These are phyloP conservation scores for Ceratonia siliqua DNA, from an alignment of 306 rosid genomes.

Conservation along the genomic window DNA sequence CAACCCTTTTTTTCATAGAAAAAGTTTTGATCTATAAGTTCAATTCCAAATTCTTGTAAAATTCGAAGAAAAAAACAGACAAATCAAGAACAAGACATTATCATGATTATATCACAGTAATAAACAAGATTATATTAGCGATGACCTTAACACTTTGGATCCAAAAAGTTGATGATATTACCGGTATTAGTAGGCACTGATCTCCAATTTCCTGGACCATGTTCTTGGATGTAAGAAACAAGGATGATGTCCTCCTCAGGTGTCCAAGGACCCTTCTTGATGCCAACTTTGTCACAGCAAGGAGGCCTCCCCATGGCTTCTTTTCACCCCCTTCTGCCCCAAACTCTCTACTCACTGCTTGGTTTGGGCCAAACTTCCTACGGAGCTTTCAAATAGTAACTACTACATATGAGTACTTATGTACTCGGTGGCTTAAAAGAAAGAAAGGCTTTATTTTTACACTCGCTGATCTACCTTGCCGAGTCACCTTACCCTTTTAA, in stretches of 20 bases:
- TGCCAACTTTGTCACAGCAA: slow-evolving; percentile 94
- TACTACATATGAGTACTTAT: slow-evolving; percentile 37
- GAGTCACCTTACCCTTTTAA: slow-evolving; percentile 29
- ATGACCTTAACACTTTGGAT: not conserved
- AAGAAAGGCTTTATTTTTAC: not conserved
- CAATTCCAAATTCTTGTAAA: not conserved
- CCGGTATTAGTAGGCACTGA: slow-evolving; percentile 97
- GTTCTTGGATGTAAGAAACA: slow-evolving; percentile 97
- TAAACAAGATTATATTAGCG: not conserved
- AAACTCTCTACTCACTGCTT: slow-evolving; percentile 25
- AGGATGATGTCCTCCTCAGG: slow-evolving; percentile 98
- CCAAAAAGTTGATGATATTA: slow-evolving; percentile 25
- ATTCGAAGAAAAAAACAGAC: not conserved
- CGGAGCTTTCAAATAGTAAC: slow-evolving; percentile 38
- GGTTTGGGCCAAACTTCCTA: not conserved
- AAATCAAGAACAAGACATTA: slow-evolving; percentile 11
- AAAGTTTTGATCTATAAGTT: slow-evolving; percentile 2
- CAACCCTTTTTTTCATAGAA: slow-evolving; percentile 53
- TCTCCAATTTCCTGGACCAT: slow-evolving; percentile 99
- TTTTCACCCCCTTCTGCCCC: slow-evolving; percentile 22
- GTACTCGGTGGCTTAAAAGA: slow-evolving; percentile 12
- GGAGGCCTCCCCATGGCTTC: slow-evolving; percentile 93
- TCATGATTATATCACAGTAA: not conserved
- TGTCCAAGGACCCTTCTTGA: slow-evolving; percentile 99
- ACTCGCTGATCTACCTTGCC: slow-evolving; percentile 29